Percentiles rank a stretch among this genome's conserved stretches.
Conservation (phyloP, 2,329 filamentous ascomycete species). For the Aspergillus sp. region DNA sequence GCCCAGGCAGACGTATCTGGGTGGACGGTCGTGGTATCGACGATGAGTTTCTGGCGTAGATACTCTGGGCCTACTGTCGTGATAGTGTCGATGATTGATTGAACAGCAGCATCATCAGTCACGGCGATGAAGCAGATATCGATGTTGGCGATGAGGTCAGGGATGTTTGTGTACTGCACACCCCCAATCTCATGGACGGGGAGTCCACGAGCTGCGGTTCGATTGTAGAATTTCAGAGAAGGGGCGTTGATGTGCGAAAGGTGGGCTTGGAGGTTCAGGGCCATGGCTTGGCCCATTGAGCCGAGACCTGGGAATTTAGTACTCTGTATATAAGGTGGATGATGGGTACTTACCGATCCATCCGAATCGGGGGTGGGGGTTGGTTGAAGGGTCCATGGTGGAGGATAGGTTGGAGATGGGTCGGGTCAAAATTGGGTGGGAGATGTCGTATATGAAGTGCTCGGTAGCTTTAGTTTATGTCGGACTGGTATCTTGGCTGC, state of each 20-base stretch:
- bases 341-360: neutral
- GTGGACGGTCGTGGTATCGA: neutral
- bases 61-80: neutral
- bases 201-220: neutral
- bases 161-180: neutral
- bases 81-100: neutral
- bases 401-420: too few relatives aligned
- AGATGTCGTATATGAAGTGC: too few relatives aligned
- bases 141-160: neutral
- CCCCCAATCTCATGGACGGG: neutral
- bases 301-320: neutral
- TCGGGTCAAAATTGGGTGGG: too few relatives aligned
- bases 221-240: neutral
- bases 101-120: neutral
- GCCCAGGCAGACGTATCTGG: neutral
- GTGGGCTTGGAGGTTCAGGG: neutral
- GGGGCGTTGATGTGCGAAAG: neutral
- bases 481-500: too few relatives aligned
- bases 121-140: neutral
- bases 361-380: neutral
- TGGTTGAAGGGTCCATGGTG: neutral
- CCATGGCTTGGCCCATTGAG: neutral
- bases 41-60: neutral
- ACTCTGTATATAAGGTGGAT: neutral
- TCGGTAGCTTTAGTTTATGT: too few relatives aligned